These are phyloP conservation scores for Lotus japonicus DNA, from an alignment of 306 rosid genomes.

Conservation along the genomic window DNA sequence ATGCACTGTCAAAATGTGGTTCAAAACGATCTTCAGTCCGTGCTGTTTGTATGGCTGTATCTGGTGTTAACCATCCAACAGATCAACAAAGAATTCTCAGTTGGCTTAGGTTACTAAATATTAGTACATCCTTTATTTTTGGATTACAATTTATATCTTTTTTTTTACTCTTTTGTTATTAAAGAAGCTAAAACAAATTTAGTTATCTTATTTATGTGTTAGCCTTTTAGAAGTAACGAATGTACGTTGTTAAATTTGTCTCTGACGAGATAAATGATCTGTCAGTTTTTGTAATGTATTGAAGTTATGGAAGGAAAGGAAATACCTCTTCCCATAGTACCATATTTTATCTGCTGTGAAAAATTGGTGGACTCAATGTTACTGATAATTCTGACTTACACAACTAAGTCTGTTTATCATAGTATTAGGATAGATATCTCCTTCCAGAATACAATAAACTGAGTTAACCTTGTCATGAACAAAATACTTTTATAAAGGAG, in stretches of 20 bases:
- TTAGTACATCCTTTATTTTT: constrained; percentile 7
- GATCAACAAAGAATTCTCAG: constrained; percentile 70
- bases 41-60: constrained; percentile 88
- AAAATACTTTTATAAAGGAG: neutral
- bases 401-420: neutral
- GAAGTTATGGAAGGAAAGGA: neutral
- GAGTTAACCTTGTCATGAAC: neutral
- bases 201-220: too few relatives aligned
- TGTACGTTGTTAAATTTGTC: neutral
- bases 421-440: neutral
- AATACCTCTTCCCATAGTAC: neutral
- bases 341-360: neutral
- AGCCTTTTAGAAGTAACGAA: too few relatives aligned
- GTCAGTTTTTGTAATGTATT: neutral
- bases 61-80: constrained; percentile 88
- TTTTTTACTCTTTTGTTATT: too few relatives aligned
- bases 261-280: neutral
- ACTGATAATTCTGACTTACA: neutral
- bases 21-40: constrained; percentile 76
- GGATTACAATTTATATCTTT: neutral
- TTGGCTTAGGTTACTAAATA: constrained; percentile 73
- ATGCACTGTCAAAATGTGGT: constrained; percentile 65
- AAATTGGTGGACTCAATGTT: too few relatives aligned
- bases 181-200: too few relatives aligned
- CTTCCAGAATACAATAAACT: neutral